These are phyloP conservation scores for Kockiozyma suomiensis DNA, from an alignment of 805 yeast genomes.

Conservation along the genomic window DNA sequence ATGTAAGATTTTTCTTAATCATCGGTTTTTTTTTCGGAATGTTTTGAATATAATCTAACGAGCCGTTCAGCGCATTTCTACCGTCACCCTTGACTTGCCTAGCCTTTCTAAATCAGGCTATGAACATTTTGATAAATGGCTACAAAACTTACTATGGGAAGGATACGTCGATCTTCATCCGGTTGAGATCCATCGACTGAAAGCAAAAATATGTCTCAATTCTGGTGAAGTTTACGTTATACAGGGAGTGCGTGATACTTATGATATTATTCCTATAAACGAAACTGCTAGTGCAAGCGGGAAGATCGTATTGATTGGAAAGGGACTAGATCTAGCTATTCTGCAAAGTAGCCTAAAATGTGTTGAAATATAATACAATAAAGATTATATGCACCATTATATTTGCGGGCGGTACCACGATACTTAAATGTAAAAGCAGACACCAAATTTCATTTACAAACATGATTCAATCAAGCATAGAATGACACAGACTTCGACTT, in stretches of 20 bases:
- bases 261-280: conserved; percentile 62
- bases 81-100: conserved; percentile 54
- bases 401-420: neutral
- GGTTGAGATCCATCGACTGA: conserved; percentile 65
- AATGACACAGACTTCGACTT: conserved; percentile 93
- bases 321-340: conserved; percentile 48
- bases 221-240: conserved; percentile 56
- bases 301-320: conserved; percentile 77
- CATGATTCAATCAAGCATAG: conserved; percentile 64
- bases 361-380: neutral
- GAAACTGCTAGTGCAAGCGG: conserved; percentile 47
- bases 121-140: conserved; percentile 56
- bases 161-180: conserved; percentile 46
- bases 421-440: neutral
- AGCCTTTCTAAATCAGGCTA: conserved; percentile 44
- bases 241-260: conserved; percentile 93
- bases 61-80: conserved; percentile 48
- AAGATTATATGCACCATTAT: neutral
- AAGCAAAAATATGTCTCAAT: conserved; percentile 66
- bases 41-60: neutral
- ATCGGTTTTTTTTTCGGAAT: conserved; percentile 4
- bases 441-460: neutral
- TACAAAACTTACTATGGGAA: conserved; percentile 81
- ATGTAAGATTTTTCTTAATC: conserved; percentile 16
- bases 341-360: neutral